A percentile compares a stretch with the other conserved stretches of the same genome.
Conservation (phyloP, 1,284 basidiomycete genomes). For the Golubevia pallescens region DNA sequence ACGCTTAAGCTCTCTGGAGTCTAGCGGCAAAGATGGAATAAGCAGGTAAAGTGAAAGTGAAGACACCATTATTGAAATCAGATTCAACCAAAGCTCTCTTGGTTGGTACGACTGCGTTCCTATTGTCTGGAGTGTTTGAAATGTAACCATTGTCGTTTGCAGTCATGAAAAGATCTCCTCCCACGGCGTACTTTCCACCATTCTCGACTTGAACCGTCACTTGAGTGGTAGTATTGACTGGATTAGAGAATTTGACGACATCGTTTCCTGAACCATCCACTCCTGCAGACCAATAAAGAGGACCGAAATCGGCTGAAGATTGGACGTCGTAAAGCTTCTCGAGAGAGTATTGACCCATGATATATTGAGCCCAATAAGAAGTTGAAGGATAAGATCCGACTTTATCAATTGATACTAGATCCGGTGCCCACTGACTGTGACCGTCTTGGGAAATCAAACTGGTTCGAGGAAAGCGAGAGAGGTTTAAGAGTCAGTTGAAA, state of each 20-base stretch:
- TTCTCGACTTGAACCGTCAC: slow-evolving; percentile 1
- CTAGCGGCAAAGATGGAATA: neutral
- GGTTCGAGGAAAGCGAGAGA: neutral
- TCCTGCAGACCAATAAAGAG: slow-evolving; percentile 2
- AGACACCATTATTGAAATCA: neutral
- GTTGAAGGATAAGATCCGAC: neutral
- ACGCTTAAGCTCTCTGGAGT: neutral
- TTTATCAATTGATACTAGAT: neutral
- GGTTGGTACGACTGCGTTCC: neutral
- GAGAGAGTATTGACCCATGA: neutral
- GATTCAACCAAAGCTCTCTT: neutral
- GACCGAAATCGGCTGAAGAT: neutral
- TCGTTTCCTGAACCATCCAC: neutral
- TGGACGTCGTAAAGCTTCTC: slow-evolving; percentile 1
- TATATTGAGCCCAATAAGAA: neutral
- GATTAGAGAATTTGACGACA: neutral
- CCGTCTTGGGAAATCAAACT: neutral
- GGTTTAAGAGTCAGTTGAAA: neutral
- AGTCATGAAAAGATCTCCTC: neutral
- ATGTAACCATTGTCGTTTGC: neutral
- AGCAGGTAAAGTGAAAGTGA: neutral
- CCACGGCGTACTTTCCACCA: neutral
- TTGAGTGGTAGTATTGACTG: neutral
- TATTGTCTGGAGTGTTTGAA: neutral
- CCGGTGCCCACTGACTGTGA: neutral